A percentile compares a stretch with the other conserved stretches of the same genome.
phyloP scores from a whole-genome alignment of 257 asterid genomes.

The Scutellaria baicalensis region DNA sequence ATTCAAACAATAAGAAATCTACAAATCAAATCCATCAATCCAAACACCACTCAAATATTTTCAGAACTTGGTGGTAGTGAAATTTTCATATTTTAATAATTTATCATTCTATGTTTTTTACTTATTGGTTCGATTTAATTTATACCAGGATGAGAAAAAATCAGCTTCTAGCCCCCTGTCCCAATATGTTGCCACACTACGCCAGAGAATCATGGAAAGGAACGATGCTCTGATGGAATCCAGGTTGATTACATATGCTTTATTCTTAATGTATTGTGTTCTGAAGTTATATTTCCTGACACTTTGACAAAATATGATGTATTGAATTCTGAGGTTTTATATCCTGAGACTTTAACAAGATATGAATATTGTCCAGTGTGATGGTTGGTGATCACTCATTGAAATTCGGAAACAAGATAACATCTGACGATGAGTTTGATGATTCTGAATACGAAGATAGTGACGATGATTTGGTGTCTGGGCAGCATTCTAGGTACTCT shows the following conservation, averaged over 20 bases:
- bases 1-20: too few species aligned
- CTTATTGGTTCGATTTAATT: not conserved
- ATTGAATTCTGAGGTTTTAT: not conserved
- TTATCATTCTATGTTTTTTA: not conserved
- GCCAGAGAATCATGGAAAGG: conserved; percentile 65
- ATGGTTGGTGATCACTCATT: conserved; percentile 61
- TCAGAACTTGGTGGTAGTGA: not conserved
- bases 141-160: conserved; percentile 53
- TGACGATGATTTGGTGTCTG: conserved; percentile 34
- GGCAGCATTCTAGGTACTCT: conserved; percentile 41
- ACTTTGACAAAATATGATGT: not conserved
- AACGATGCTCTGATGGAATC: conserved; percentile 58
- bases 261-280: not conserved
- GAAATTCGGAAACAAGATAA: conserved; percentile 30
- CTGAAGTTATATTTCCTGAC: not conserved
- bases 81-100: not conserved
- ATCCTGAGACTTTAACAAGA: not conserved
- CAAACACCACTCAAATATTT: too few species aligned
- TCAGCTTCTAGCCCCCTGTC: conserved; percentile 66
- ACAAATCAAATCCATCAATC: too few species aligned
- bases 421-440: conserved; percentile 46
- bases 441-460: conserved; percentile 42
- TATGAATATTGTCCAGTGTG: conserved; percentile 31
- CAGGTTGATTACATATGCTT: conserved; percentile 36
- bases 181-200: conserved; percentile 48